Base-by-base conservation (phyloP, 1,139 yeast species). In the Keqinozyma sinolaborantium region DNA sequence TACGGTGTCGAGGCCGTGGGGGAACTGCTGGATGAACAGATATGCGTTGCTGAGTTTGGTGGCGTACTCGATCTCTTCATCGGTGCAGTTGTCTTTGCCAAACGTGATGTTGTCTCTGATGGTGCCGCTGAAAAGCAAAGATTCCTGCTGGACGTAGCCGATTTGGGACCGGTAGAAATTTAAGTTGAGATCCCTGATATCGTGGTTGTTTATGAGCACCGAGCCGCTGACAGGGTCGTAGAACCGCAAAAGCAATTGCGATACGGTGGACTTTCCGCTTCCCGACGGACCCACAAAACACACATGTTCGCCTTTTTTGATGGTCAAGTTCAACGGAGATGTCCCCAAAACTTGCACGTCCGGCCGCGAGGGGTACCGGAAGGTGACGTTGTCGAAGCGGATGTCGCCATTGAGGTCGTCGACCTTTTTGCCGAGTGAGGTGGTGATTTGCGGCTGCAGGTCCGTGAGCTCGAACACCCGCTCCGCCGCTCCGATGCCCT, bases 201-300 rank as follows among this genome's bases (percentile, higher is more conserved):
- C 76, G 42, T 81, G 77, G 12, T 79, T 82, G 47, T 88, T 94
- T 23, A 90, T 71, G 13, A 70, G 50, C 28, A 90, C 79, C 24
- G 58, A 48, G 5, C 97, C 97, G 0, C 58, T 47, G 1, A 63
- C 50, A 3, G 95, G 95, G 47, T 86, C 88, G 52, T 92, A 92
- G 53, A 85, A 87, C 32, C 96, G 64, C 37, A 88, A 60, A 34
- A 92, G 55, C 34, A 92, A 60, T 19, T 92, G 85, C 2, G 95
- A 79, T 24, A 92, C 80, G 0, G 97, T 90, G 1, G 96, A 86
- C 57, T 92, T 92, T 20, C 97, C 98, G 41, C 94, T 79, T 12
- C 98, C 97, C 3, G 95, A 84, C 4, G 97, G 97, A 0, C 97
- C 98, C 10, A 90, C 97, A 43, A 92, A 78, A 55, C 97, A 90